Conservation (phyloP, 768 basidiomycete species). For the Hygrocybe coccinea region DNA sequence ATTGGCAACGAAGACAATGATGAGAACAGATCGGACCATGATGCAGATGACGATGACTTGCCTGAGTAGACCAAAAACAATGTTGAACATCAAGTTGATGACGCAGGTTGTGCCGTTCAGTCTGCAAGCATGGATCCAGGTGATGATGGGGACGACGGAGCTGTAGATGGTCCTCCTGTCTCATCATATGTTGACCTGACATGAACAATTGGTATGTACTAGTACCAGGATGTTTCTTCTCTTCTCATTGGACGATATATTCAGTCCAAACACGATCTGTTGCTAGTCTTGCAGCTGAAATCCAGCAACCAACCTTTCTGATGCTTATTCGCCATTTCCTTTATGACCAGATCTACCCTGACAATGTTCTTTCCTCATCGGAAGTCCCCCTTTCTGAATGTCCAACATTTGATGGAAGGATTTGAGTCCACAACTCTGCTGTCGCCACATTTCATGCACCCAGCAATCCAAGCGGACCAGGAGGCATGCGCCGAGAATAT, state of each 20-base stretch:
- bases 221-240: background rate
- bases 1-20: background rate
- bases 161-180: background rate
- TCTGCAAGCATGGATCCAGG: background rate
- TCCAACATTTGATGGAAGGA: background rate
- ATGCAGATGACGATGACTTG: background rate
- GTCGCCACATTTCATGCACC: conserved; percentile 22
- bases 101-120: background rate
- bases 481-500: conserved; percentile 25
- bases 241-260: background rate
- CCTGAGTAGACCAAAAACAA: background rate
- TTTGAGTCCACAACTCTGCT: conserved; percentile 12
- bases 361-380: background rate
- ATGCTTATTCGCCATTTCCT: conserved; percentile 25
- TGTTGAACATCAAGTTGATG: background rate
- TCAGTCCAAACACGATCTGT: conserved; percentile 1
- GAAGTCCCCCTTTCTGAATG: background rate
- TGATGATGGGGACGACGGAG: conserved; percentile 4
- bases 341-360: conserved; percentile 11
- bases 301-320: conserved; percentile 16
- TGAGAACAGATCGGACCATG: background rate
- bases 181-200: conserved; percentile 2
- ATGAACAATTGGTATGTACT: background rate
- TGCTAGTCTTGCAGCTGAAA: background rate
- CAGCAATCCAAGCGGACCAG: conserved; percentile 22